Conservation (phyloP, 1,284 basidiomycete species). For the Cryptococcus sp. region DNA sequence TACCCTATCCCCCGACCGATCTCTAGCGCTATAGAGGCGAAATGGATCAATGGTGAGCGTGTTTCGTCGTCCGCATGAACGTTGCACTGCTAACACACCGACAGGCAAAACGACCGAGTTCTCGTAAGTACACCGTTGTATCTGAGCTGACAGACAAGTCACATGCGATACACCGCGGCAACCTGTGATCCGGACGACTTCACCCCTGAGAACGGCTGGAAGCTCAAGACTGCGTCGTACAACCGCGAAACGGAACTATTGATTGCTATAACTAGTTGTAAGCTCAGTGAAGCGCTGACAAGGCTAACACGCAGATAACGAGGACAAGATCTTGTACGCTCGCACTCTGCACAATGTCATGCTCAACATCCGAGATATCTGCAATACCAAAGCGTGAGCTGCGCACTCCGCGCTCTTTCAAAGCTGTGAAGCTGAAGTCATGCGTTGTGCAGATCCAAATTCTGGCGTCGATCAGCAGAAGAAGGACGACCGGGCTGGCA, state of each 20-base stretch:
- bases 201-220: slow-evolving; percentile 71
- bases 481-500: slow-evolving; percentile 90
- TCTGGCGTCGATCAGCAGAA: slow-evolving; percentile 81
- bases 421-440: background rate
- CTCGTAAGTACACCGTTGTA: slow-evolving; percentile 60
- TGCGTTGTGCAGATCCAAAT: slow-evolving; percentile 65
- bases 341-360: slow-evolving; percentile 93
- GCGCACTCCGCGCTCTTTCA: background rate
- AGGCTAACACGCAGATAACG: slow-evolving; percentile 54
- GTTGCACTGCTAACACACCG: background rate
- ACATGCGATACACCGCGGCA: slow-evolving; percentile 90
- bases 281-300: slow-evolving; percentile 4
- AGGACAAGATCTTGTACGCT: slow-evolving; percentile 89
- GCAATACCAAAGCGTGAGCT: slow-evolving; percentile 75
- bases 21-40: slow-evolving; percentile 77
- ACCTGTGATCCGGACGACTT: slow-evolving; percentile 78
- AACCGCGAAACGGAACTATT: slow-evolving; percentile 88
- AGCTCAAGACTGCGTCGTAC: slow-evolving; percentile 79
- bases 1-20: slow-evolving; percentile 85
- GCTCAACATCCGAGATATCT: slow-evolving; percentile 97
- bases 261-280: slow-evolving; percentile 73
- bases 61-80: too few relatives aligned
- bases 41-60: slow-evolving; percentile 62
- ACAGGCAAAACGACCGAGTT: slow-evolving; percentile 72
- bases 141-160: slow-evolving; percentile 41